Conservation (phyloP, 176 grass and related monocot genomes). For the Oryza glumipatula region DNA sequence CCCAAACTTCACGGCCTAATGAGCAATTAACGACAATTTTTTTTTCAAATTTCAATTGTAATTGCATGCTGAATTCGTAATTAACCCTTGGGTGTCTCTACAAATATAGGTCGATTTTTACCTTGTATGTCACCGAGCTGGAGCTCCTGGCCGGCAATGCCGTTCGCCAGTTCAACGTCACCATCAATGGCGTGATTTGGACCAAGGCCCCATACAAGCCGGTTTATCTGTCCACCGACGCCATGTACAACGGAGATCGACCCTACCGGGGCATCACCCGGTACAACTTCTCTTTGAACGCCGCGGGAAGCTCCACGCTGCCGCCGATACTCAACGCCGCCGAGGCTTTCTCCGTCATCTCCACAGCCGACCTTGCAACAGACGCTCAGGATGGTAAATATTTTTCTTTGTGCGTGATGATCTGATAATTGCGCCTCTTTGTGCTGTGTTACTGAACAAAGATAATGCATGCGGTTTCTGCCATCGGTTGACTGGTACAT, state of each 20-base stretch:
- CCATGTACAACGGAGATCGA: not conserved
- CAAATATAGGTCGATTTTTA: not conserved
- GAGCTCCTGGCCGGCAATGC: not conserved
- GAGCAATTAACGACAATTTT: too few relatives aligned
- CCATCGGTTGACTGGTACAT: constrained; percentile 15
- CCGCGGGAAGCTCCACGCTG: constrained; percentile 42
- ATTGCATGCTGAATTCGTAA: too few relatives aligned
- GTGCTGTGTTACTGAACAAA: not conserved
- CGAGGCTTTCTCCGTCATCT: constrained; percentile 47
- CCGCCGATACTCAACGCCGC: constrained; percentile 52
- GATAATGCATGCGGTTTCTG: constrained; percentile 28
- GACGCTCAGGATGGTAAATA: constrained; percentile 47
- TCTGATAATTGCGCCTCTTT: not conserved
- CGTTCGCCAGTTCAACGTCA: constrained; percentile 33
- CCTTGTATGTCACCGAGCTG: constrained; percentile 25
- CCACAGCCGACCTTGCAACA: constrained; percentile 15
- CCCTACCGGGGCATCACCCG: not conserved
- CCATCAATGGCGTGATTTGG: constrained; percentile 9
- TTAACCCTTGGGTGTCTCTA: not conserved
- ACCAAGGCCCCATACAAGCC: not conserved
- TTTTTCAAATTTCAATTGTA: too few relatives aligned
- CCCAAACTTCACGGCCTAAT: too few relatives aligned
- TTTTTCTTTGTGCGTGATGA: not conserved
- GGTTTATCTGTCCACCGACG: not conserved
- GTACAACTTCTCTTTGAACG: constrained; percentile 36